Evolutionary conservation across 306 rosid species (phyloP).

Genomic region (Pachyrhizus erosus): DNA sequence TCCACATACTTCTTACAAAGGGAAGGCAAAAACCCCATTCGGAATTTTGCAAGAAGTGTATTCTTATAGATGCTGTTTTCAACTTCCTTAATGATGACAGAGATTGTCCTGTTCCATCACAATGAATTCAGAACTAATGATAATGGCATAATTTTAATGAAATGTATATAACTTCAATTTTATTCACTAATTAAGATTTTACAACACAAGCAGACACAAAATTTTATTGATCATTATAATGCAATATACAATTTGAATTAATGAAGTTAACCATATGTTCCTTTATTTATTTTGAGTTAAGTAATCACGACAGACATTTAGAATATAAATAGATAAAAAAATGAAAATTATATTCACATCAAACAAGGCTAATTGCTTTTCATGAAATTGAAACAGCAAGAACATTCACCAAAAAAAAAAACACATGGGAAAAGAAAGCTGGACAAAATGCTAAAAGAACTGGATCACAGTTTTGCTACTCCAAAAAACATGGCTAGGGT

Average conservation of each 20-base stretch:
- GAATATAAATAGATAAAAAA: constrained; percentile 20
- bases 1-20: constrained; percentile 87
- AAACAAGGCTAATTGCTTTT: constrained; percentile 12
- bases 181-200: constrained; percentile 8
- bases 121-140: constrained; percentile 45
- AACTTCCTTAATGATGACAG: constrained; percentile 79
- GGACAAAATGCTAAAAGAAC: constrained; percentile 11
- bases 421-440: constrained; percentile 24
- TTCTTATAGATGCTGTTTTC: constrained; percentile 84
- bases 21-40: constrained; percentile 86
- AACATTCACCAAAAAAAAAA: neutral
- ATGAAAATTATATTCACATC: constrained; percentile 14
- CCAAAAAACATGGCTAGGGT: neutral
- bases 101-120: constrained; percentile 75
- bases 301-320: constrained; percentile 15
- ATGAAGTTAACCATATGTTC: constrained; percentile 21
- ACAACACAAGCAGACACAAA: constrained; percentile 16
- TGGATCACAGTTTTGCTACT: neutral
- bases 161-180: constrained; percentile 36
- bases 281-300: constrained; percentile 3
- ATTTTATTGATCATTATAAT: constrained; percentile 14
- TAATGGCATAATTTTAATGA: constrained; percentile 29
- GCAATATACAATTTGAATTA: neutral
- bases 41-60: constrained; percentile 82
- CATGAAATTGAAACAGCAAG: constrained; percentile 32